phyloP scores from a whole-genome alignment of 2,329 filamentous ascomycete genomes.

The Talaromyces sp. region DNA sequence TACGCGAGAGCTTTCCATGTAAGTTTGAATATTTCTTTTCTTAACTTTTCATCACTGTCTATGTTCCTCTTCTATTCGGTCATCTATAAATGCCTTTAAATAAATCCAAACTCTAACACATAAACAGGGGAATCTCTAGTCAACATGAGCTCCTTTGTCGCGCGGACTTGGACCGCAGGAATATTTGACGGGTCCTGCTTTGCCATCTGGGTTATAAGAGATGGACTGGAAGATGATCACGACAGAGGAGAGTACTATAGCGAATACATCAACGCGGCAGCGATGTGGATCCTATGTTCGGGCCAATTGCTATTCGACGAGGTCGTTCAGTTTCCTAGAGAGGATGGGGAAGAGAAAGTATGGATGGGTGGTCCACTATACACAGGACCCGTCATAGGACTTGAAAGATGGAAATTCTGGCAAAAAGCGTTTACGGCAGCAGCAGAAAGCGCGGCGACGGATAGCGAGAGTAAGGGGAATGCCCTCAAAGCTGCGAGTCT shows the following conservation, averaged over 20 bases:
- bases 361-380: background rate
- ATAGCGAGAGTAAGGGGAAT: background rate
- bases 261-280: background rate
- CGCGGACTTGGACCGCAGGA: background rate
- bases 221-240: background rate
- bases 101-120: background rate
- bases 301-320: slow-evolving; percentile 8
- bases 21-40: background rate
- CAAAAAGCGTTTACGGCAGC: slow-evolving; percentile 8
- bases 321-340: background rate
- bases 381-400: slow-evolving; percentile 3
- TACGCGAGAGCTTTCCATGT: background rate
- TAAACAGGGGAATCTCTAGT: background rate
- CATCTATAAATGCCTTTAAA: background rate
- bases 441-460: background rate
- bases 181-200: background rate
- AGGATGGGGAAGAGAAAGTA: background rate
- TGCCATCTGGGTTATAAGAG: background rate
- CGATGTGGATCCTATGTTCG: slow-evolving; percentile 8
- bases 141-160: background rate
- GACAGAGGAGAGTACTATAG: background rate
- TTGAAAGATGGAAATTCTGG: slow-evolving; percentile 6
- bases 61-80: too few species aligned
- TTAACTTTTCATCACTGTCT: too few species aligned
- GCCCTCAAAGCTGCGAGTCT: background rate